phyloP scores from a whole-genome alignment of 1,284 basidiomycete genomes.

The Xerocomus minutiporus region DNA sequence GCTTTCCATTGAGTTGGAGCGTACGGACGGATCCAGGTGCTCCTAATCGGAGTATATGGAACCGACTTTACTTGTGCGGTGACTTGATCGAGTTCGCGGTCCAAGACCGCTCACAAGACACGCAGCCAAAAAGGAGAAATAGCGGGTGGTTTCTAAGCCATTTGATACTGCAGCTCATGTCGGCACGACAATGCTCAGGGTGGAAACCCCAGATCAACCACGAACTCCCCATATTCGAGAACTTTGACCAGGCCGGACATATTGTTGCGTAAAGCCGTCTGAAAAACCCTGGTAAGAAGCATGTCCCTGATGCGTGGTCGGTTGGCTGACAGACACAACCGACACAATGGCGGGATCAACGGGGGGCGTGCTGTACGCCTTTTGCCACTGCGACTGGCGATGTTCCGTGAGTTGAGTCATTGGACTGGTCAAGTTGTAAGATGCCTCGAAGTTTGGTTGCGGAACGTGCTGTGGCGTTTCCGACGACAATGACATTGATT shows the following conservation, averaged over 20 bases:
- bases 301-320: conserved; percentile 3
- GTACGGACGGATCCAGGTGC: neutral
- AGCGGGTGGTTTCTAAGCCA: conserved; percentile 10
- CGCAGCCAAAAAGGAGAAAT: conserved; percentile 1
- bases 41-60: neutral
- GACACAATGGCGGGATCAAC: conserved; percentile 26
- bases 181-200: conserved; percentile 2
- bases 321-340: neutral
- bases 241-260: conserved; percentile 14
- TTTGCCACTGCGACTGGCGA: conserved; percentile 15
- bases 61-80: neutral
- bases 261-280: conserved; percentile 11
- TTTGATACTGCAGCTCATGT: conserved; percentile 5
- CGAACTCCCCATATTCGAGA: conserved; percentile 26
- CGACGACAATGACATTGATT: conserved; percentile 12
- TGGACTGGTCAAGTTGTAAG: conserved; percentile 9
- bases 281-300: conserved; percentile 11
- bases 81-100: conserved; percentile 3
- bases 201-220: conserved; percentile 17
- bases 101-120: conserved; percentile 5
- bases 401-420: conserved; percentile 15
- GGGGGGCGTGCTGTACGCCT: conserved; percentile 9
- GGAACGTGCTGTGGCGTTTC: conserved; percentile 9
- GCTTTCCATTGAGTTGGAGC: conserved; percentile 8
- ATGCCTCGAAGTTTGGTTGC: conserved; percentile 12